phyloP scores from a whole-genome alignment of 1,139 yeast genomes.

The Pichia sp. region DNA sequence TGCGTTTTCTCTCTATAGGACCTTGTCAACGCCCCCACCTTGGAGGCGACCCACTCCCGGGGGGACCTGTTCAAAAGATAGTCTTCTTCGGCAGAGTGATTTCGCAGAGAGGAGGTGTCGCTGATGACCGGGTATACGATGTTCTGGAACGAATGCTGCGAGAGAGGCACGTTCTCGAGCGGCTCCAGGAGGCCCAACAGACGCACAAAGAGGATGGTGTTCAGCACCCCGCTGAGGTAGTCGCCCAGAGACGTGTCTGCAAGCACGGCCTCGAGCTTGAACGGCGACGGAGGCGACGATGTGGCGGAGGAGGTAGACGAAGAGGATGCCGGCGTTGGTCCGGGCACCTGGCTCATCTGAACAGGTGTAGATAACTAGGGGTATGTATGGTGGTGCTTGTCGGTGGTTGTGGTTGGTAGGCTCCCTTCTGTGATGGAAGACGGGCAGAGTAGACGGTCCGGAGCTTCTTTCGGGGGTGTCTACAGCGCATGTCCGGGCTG shows the following conservation, averaged over 20 bases:
- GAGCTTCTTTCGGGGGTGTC: too few species aligned
- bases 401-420: too few species aligned
- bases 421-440: too few species aligned
- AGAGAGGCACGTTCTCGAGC: neutral
- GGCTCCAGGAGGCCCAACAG: conserved; percentile 66
- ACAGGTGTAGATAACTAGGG: too few species aligned
- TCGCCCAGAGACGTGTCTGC: conserved; percentile 16
- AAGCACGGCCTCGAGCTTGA: neutral
- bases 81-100: neutral
- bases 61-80: conserved; percentile 1
- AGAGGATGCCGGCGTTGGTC: neutral
- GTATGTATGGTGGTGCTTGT: too few species aligned
- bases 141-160: conserved; percentile 37
- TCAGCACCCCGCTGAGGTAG: conserved; percentile 47
- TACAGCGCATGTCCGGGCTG: too few species aligned
- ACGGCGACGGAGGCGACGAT: neutral
- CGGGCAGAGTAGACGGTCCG: too few species aligned
- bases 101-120: neutral
- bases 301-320: neutral
- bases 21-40: neutral
- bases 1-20: neutral
- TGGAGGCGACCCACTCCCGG: neutral
- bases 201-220: conserved; percentile 67
- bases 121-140: conserved; percentile 9
- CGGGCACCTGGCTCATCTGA: neutral